Evolutionary conservation across 345 rosid species (phyloP).

Genomic region (Camelina hispida): DNA sequence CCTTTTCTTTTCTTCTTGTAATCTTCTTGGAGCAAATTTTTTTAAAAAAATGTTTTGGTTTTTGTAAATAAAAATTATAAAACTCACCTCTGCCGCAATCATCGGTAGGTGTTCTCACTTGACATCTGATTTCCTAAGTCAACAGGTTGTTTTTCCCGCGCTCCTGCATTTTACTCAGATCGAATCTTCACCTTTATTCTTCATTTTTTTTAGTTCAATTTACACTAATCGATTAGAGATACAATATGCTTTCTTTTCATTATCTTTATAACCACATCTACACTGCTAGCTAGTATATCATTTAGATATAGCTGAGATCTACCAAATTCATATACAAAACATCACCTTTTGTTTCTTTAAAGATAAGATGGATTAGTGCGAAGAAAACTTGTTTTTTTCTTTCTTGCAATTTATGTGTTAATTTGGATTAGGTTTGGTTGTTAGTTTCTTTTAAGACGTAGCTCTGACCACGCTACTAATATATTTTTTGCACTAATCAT

Average conservation of each 20-base stretch:
- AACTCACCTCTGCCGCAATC: conserved; percentile 58
- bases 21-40: conserved; percentile 11
- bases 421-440: conserved; percentile 5
- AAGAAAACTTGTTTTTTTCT: too few relatives aligned
- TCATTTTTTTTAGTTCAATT: background rate
- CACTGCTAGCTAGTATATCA: background rate
- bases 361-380: background rate
- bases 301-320: background rate
- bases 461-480: background rate
- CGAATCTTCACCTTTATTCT: conserved; percentile 41
- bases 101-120: conserved; percentile 56
- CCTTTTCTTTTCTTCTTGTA: conserved; percentile 27
- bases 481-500: background rate
- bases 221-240: background rate
- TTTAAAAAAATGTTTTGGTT: background rate
- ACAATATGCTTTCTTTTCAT: background rate
- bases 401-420: background rate
- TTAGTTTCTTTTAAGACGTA: conserved; percentile 6
- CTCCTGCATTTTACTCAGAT: conserved; percentile 23
- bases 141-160: conserved; percentile 43
- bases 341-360: conserved; percentile 1
- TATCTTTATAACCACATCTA: background rate
- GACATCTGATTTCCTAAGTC: conserved; percentile 29
- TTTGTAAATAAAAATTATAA: background rate
- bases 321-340: conserved; percentile 9